Base-by-base conservation (phyloP, 2,329 filamentous ascomycete species). In the Fusarium subglutinans region DNA sequence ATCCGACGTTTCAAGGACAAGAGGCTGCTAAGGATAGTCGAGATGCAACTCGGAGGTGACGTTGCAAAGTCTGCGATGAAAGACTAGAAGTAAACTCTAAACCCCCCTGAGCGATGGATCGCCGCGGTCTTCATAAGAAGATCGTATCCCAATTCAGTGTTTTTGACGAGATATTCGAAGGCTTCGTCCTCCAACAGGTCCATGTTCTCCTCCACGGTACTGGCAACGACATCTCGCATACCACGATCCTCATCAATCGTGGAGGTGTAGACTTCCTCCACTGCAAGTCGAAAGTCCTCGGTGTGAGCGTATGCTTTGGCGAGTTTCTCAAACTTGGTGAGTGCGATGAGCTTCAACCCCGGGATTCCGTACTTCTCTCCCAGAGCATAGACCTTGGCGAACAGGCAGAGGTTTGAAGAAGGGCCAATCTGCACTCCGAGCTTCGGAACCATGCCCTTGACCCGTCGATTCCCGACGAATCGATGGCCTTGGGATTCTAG, bases 291-390 rank as follows among this genome's bases (percentile, higher is more conserved):
- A 26, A 75, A 60, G 9, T 63, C 43, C 1, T 48, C 9, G 6
- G 58, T 48, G 1, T 62, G 5, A 11, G 22, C 28, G 18, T 68
- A 35, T 2, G 20, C 2, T 18, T 18, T 8, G 7, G 28, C 45
- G 2, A 60, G 48, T 7, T 7, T 9, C 22, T 11, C 8, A 12
- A 70, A 70, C 6, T 53, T 51, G 7, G 15, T 5, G 0, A 60
- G 12, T 2, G 66, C 43, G 3, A 56, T 14, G 0, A 3, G 2
- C 12, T 66, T 70, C 17, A 70, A 17, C 5, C 15, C 26, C 2
- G 17, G 4, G 0, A 70, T 60, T 2, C 37, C 54, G 17, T 70
- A 70, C 15, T 70, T 70, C 8, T 70, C 68, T 0, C 59, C 68
- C 0, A 70, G 24, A 0, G 55, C 43, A 30, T 70, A 70, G 10